These are phyloP conservation scores for Colletotrichum truncatum DNA, from an alignment of 2,329 filamentous ascomycete species.

Conservation along the genomic window DNA sequence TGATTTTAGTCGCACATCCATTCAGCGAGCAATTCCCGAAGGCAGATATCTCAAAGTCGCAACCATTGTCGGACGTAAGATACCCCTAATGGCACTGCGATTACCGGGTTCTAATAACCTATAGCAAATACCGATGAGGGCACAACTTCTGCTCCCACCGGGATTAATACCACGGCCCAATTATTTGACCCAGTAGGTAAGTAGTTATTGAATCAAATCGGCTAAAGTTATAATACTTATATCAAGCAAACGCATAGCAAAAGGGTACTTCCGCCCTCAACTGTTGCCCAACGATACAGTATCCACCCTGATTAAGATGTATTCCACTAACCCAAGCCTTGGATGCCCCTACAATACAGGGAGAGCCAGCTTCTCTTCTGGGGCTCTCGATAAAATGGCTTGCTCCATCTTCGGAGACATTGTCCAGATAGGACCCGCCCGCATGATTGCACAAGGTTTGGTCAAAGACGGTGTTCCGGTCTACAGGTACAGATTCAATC, in stretches of 20 bases:
- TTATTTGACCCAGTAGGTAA: slow-evolving; percentile 40
- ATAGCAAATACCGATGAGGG: slow-evolving; percentile 70
- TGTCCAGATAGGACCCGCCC: slow-evolving; percentile 39
- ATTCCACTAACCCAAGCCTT: not conserved
- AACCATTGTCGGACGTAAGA: slow-evolving; percentile 62
- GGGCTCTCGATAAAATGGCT: not conserved
- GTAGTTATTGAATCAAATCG: slow-evolving; percentile 35
- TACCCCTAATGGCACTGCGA: not conserved
- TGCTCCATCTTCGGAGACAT: not conserved
- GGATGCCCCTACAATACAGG: slow-evolving; percentile 9
- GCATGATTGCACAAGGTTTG: slow-evolving; percentile 65
- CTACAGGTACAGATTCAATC: slow-evolving; percentile 62
- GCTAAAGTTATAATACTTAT: slow-evolving; percentile 39
- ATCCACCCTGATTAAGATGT: slow-evolving; percentile 31
- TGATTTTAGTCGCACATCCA: slow-evolving; percentile 47
- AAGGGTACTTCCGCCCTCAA: slow-evolving; percentile 32
- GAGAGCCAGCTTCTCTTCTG: not conserved
- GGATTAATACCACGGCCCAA: slow-evolving; percentile 63
- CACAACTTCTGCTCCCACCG: slow-evolving; percentile 59
- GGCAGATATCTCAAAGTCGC: slow-evolving; percentile 71
- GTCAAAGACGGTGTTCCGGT: slow-evolving; percentile 55
- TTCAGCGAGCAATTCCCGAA: slow-evolving; percentile 58
- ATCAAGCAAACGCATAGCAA: slow-evolving; percentile 37
- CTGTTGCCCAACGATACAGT: slow-evolving; percentile 61
- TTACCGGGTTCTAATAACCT: not conserved